Evolutionary conservation across 495 filamentous ascomycete species (phyloP).

Genomic region (Platismatia glauca): DNA sequence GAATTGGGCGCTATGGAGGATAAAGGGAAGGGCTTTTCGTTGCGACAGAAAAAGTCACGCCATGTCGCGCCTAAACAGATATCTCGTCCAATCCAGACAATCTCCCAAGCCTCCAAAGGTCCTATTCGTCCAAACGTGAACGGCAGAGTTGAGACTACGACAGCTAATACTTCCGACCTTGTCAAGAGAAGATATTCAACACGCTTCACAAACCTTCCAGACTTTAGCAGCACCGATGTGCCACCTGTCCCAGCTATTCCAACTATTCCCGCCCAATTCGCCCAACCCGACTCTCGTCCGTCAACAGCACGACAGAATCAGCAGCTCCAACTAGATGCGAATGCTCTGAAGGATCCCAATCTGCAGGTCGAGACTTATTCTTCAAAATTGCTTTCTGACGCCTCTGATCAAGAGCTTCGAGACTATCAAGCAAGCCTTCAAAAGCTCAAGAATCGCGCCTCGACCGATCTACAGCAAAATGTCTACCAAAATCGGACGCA

Average conservation of each 20-base stretch:
- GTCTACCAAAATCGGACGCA: slow-evolving; percentile 97
- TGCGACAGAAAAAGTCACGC: slow-evolving; percentile 75
- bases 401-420: slow-evolving; percentile 86
- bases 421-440: slow-evolving; percentile 68
- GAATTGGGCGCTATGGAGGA: slow-evolving; percentile 47
- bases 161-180: slow-evolving; percentile 62
- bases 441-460: slow-evolving; percentile 73
- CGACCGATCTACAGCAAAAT: slow-evolving; percentile 86
- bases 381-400: slow-evolving; percentile 55
- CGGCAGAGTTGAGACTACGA: slow-evolving; percentile 13
- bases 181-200: slow-evolving; percentile 93
- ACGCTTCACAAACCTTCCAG: slow-evolving; percentile 69
- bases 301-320: slow-evolving; percentile 35
- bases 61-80: slow-evolving; percentile 71
- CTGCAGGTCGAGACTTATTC: slow-evolving; percentile 56
- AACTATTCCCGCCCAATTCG: slow-evolving; percentile 43
- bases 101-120: slow-evolving; percentile 25
- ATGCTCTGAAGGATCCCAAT: slow-evolving; percentile 69
- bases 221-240: slow-evolving; percentile 53
- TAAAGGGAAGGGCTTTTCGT: slow-evolving; percentile 65
- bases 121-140: slow-evolving; percentile 15
- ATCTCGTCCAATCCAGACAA: slow-evolving; percentile 44
- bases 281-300: slow-evolving; percentile 36
- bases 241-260: slow-evolving; percentile 58
- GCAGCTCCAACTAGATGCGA: slow-evolving; percentile 52